Percentiles rank a stretch among this genome's conserved stretches.
These are phyloP conservation scores for Eucalyptus brandiana DNA, from an alignment of 345 rosid species.

Conservation along the genomic window DNA sequence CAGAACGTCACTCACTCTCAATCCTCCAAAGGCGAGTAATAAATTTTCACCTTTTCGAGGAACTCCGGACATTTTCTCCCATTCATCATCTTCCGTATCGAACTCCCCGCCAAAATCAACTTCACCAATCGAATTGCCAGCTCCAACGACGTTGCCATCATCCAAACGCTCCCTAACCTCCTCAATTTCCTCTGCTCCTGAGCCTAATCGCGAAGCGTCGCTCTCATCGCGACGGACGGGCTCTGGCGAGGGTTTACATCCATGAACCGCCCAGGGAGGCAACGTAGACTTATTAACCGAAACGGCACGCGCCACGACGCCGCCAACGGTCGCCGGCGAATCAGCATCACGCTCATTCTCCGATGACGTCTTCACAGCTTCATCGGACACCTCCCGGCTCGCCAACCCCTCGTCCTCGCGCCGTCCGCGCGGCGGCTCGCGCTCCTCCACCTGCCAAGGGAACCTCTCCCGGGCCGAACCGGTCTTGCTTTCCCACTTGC, in stretches of 20 bases:
- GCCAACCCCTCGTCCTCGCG: background rate
- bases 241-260: background rate
- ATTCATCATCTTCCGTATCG: background rate
- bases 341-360: background rate
- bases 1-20: background rate
- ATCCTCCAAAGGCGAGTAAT: background rate
- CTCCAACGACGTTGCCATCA: background rate
- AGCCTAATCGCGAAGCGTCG: constrained; percentile 6
- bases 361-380: background rate
- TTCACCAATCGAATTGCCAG: background rate
- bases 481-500: constrained; percentile 56
- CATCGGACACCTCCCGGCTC: background rate
- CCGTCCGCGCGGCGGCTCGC: background rate
- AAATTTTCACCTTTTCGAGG: background rate
- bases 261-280: constrained; percentile 62
- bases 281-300: background rate
- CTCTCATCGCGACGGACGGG: background rate
- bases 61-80: background rate
- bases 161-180: background rate
- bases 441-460: constrained; percentile 54
- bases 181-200: background rate
- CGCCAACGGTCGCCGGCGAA: background rate
- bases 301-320: constrained; percentile 6
- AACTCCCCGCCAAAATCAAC: background rate
- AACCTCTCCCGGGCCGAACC: constrained; percentile 33